A percentile compares a stretch with the other conserved stretches of the same genome.
Evolutionary conservation across 805 yeast species (phyloP).

Genomic region (Middelhovenomyces tepae): DNA sequence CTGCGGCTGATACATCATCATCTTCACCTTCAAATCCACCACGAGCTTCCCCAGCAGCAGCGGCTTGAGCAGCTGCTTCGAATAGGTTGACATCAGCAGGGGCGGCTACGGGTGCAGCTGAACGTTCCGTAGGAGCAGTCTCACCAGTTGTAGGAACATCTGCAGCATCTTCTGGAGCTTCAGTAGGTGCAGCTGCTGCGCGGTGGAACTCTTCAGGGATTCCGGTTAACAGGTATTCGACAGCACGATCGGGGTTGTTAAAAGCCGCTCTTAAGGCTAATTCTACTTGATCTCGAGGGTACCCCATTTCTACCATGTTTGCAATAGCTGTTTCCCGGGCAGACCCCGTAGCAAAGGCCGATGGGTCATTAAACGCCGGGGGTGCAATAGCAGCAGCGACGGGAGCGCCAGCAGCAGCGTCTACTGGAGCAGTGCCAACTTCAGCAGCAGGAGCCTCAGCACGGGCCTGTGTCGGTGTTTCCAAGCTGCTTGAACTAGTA

Average conservation of each 20-base stretch:
- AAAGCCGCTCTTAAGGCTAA: conserved; percentile 89
- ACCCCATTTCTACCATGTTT: conserved; percentile 94
- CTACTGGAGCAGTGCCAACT: conserved; percentile 22
- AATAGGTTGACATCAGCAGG: conserved; percentile 31
- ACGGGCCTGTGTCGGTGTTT: too few species aligned
- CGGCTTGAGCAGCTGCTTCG: conserved; percentile 35
- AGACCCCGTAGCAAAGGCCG: conserved; percentile 54
- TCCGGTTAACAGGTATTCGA: conserved; percentile 86
- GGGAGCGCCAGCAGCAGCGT: conserved; percentile 22
- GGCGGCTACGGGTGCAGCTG: conserved; percentile 8
- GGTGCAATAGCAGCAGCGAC: conserved; percentile 23
- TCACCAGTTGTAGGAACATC: conserved; percentile 20
- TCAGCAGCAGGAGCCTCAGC: conserved; percentile 17
- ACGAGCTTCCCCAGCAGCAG: conserved; percentile 26
- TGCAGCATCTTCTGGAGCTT: conserved; percentile 18
- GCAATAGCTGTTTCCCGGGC: conserved; percentile 60
- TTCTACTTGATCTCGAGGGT: conserved; percentile 78
- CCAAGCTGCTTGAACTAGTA: too few species aligned
- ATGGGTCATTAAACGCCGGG: conserved; percentile 26
- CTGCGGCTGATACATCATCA: too few species aligned
- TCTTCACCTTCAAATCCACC: conserved; percentile 24
- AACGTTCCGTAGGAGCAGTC: conserved; percentile 13
- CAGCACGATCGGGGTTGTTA: conserved; percentile 97
- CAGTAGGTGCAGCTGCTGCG: conserved; percentile 24
- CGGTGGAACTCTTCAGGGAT: conserved; percentile 58